Evolutionary conservation across 129 eudicot species (phyloP).

Genomic region (Centrapalus pauciflorus): DNA sequence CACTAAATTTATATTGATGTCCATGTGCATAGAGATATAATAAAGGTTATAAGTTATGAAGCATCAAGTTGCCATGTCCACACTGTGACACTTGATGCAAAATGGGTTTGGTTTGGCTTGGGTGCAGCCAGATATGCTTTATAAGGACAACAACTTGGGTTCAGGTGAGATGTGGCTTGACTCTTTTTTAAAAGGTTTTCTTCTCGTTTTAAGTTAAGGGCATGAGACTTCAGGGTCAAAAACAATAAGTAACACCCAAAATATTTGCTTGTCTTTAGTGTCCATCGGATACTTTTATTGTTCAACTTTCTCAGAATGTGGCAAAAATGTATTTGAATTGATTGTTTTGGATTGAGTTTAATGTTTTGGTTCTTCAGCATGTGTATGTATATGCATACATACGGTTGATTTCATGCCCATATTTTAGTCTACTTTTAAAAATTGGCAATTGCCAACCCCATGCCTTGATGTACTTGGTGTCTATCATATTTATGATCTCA

Average conservation of each 20-base stretch:
- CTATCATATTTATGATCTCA: background rate
- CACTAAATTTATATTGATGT: background rate
- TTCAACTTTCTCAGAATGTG: background rate
- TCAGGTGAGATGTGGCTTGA: background rate
- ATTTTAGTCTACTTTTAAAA: background rate
- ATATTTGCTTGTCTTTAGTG: too few species aligned
- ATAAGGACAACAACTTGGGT: background rate
- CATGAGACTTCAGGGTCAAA: background rate
- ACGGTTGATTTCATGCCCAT: background rate
- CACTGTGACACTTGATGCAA: background rate
- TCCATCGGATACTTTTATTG: background rate
- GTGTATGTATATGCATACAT: background rate
- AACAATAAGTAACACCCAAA: too few species aligned
- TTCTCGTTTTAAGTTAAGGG: background rate
- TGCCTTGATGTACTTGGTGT: background rate
- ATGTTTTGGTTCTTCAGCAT: background rate
- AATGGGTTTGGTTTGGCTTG: constrained; percentile 4
- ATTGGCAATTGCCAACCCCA: constrained; percentile 12
- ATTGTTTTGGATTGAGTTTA: background rate
- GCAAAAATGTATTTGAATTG: background rate
- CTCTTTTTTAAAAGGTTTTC: background rate
- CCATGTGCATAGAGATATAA: constrained; percentile 2
- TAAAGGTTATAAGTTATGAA: background rate
- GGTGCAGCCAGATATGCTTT: constrained; percentile 10
- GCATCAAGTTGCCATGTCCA: background rate